Base-by-base conservation (phyloP, 2,329 filamentous ascomycete species). In the Calonectria multiphialidica region DNA sequence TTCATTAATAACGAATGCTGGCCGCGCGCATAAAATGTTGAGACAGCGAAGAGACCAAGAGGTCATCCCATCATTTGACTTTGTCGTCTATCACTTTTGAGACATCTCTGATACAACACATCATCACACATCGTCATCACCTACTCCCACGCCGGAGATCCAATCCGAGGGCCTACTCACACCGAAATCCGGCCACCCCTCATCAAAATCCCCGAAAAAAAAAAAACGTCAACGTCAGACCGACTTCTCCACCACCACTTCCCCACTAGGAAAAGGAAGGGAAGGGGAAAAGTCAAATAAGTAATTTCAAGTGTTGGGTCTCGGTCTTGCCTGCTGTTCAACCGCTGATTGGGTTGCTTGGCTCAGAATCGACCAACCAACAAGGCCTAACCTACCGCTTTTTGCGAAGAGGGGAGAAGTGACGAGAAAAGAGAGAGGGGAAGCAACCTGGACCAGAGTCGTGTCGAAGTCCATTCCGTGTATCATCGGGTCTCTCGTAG, bases 221-320 rank as follows among this genome's bases (percentile, higher is more conserved):
- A 44, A 47, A 44, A 71, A 70, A 28, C 23, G 45, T 57, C 53
- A 62, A 71, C 47, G 68, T 71, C 68, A 71, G 63, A 71, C 63
- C 62, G 63, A 59, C 55, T 66, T 67, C 68, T 63, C 68, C 68
- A 71, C 68, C 42, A 55, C 59, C 37, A 57, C 40, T 47, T 28
- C 50, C 49, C 53, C 55, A 70, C 53, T 37, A 63, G 40, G 18
- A 61, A 53, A 50, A 30, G 53, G 61, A 42, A 42, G 16, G 28
- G 21, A 62, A 45, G n/a, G 35, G 40, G 37, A 35, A 50, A 55
- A 55, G 45, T 63, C 55, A 57, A 53, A 47, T 33, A 50, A 30
- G 30, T 42, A 67, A 62, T 70, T 33, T 37, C 28, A 21, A 53
- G 13, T 37, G 23, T 40, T 40, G 16, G 63, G 28, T 30, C 63